phyloP scores from a whole-genome alignment of 805 yeast genomes.

The Metschnikowia henanensis region DNA sequence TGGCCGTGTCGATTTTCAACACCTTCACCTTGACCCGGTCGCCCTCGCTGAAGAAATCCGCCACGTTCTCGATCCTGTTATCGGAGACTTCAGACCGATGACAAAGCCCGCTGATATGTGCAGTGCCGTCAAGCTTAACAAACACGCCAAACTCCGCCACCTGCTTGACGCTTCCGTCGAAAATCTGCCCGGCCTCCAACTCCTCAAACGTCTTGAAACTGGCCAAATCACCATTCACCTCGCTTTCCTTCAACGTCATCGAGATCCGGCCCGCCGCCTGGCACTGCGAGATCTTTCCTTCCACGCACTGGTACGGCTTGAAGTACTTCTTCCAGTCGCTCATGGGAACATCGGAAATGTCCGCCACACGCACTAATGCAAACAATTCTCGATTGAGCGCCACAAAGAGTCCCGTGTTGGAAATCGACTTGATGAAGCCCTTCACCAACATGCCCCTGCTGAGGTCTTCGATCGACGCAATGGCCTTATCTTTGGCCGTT shows the following conservation, averaged over 20 bases:
- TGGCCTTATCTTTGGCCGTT: constrained; percentile 50
- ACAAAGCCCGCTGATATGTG: constrained; percentile 80
- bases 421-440: constrained; percentile 77
- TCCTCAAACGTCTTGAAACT: constrained; percentile 63
- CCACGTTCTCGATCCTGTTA: constrained; percentile 55
- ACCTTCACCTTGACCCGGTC: constrained; percentile 88
- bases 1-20: constrained; percentile 57
- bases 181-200: constrained; percentile 65
- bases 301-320: constrained; percentile 67
- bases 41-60: constrained; percentile 77
- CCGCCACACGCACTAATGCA: constrained; percentile 80
- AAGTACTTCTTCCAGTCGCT: constrained; percentile 87
- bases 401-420: constrained; percentile 76
- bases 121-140: constrained; percentile 73
- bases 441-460: constrained; percentile 69
- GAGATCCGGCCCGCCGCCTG: constrained; percentile 64
- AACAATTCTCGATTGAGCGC: constrained; percentile 66
- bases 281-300: constrained; percentile 69
- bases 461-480: constrained; percentile 52
- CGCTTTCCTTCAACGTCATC: constrained; percentile 79
- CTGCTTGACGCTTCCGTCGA: constrained; percentile 74
- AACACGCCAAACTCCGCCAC: constrained; percentile 92
- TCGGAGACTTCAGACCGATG: constrained; percentile 85
- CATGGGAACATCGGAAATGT: constrained; percentile 76
- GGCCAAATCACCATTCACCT: constrained; percentile 67